Evolutionary conservation across 495 filamentous ascomycete genomes (phyloP), one percentile per base, ranked within the genome.

Genomic region (Lindgomyces ingoldianus): DNA sequence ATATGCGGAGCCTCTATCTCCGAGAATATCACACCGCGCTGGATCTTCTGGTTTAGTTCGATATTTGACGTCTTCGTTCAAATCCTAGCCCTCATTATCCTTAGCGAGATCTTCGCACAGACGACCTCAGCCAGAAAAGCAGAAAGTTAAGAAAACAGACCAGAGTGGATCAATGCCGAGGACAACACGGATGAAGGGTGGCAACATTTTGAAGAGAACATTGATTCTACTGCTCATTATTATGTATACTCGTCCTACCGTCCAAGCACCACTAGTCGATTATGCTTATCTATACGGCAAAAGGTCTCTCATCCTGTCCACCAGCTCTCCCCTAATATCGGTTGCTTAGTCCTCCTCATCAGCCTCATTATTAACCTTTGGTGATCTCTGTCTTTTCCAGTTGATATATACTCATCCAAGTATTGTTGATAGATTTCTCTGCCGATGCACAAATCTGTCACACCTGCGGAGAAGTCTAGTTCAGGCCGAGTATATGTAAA

Each of bases 201-300:
- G 57, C 45, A 48, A 60, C 44, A 60, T 60, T 14, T 91, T 14
- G 92, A 96, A 73, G 89, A 89, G 63, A 91, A 96, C 74, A 81
- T 93, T 57, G 93, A 97, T 76, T 84, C 88, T 22, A 94, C 93
- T 18, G 83, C 97, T 42, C 87, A 85, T 63, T 92, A 97, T 74
- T 94, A 92, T 0, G 88, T 91, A 2, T 96, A 96, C 78, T 90
- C 91, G 26, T 14, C 55, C 55, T 3, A 41, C 55, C 9, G 41
- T 58, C 9, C 33, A 46, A 16, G 41, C 21, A 2, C 33, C 41
- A n/a, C 4, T 3, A 3, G 16, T 58, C 8, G 45, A 46, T 24
- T 41, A 41, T 4, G 33, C 27, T 9, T 56, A 39, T 41, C 21
- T 56, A 4, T 56, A 56, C 21, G 52, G 52, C 4, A 22, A 21